phyloP scores from a whole-genome alignment of 495 filamentous ascomycete genomes.

The Aspergillus mulundensis region DNA sequence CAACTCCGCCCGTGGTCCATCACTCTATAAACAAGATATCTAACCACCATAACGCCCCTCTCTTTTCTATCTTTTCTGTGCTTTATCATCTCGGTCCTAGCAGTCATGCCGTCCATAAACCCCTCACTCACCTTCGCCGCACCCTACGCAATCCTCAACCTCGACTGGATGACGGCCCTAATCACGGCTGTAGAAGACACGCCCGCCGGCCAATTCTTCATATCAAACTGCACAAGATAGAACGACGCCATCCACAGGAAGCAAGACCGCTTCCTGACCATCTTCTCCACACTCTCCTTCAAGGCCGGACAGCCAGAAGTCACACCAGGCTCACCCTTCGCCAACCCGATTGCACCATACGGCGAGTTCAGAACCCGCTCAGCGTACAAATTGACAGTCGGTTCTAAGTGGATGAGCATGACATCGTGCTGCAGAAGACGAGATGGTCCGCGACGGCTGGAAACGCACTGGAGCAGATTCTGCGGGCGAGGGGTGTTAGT shows the following conservation, averaged over 20 bases:
- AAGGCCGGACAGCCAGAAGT: too few species aligned
- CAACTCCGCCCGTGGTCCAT: background rate
- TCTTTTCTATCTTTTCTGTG: too few species aligned
- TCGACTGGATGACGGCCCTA: constrained; percentile 41
- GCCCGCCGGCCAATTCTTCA: constrained; percentile 20
- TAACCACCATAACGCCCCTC: too few species aligned
- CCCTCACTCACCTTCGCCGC: constrained; percentile 26
- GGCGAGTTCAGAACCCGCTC: too few species aligned
- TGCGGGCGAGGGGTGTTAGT: constrained; percentile 37
- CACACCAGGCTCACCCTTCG: background rate
- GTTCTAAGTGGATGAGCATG: constrained; percentile 22
- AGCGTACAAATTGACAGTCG: too few species aligned
- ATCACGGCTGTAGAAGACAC: constrained; percentile 28
- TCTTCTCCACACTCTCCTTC: too few species aligned
- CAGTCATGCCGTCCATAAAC: background rate
- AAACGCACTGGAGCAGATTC: constrained; percentile 40
- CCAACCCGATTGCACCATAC: too few species aligned
- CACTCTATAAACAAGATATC: too few species aligned
- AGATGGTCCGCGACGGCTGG: constrained; percentile 40
- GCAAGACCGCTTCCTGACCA: background rate
- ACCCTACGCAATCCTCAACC: constrained; percentile 41
- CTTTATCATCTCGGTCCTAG: background rate
- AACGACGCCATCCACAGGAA: constrained; percentile 37
- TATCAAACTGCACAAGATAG: constrained; percentile 24
- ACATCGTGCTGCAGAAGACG: constrained; percentile 40